Percentiles rank a stretch among this genome's conserved stretches.
Conservation (phyloP, 2,329 filamentous ascomycete species). For the Rhexocercosporidium sp. region DNA sequence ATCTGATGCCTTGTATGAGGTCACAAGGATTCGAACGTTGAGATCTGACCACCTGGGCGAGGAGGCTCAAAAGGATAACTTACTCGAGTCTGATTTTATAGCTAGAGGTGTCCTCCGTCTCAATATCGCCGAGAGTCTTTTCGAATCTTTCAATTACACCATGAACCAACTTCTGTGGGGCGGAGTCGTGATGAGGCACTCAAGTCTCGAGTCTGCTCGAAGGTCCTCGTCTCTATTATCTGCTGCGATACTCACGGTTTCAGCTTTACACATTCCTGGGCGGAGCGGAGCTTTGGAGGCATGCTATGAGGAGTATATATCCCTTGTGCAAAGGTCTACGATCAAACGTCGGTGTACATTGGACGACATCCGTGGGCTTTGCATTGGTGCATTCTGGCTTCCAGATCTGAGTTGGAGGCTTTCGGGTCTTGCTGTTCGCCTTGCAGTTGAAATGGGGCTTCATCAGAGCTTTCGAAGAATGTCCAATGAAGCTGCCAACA, state of each 20-base stretch:
- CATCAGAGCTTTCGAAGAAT: not conserved
- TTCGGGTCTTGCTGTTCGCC: constrained; percentile 1
- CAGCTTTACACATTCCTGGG: constrained; percentile 1
- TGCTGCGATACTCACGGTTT: constrained; percentile 1
- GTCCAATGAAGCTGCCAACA: not conserved
- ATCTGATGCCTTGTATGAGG: not conserved
- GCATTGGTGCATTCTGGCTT: constrained; percentile 13
- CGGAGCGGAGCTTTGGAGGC: not conserved
- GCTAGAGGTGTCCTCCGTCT: not conserved
- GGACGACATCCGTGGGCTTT: constrained; percentile 7
- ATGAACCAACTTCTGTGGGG: constrained; percentile 2
- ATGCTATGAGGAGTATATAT: constrained; percentile 8
- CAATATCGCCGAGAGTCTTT: constrained; percentile 1
- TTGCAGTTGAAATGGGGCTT: constrained; percentile 4
- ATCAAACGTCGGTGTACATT: not conserved
- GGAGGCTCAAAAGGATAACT: not conserved
- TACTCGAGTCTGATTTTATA: constrained; percentile 1
- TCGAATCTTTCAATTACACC: constrained; percentile 9
- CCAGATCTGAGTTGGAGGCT: constrained; percentile 9
- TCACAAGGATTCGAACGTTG: not conserved
- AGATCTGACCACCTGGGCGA: not conserved
- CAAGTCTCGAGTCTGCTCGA: not conserved
- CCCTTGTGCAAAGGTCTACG: not conserved
- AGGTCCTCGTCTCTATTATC: not conserved
- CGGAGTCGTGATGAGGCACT: not conserved